Percentiles rank a stretch among this genome's conserved stretches.
These are phyloP conservation scores for Francoa sonchifolia DNA, from an alignment of 441 rosid genomes.

Conservation along the genomic window DNA sequence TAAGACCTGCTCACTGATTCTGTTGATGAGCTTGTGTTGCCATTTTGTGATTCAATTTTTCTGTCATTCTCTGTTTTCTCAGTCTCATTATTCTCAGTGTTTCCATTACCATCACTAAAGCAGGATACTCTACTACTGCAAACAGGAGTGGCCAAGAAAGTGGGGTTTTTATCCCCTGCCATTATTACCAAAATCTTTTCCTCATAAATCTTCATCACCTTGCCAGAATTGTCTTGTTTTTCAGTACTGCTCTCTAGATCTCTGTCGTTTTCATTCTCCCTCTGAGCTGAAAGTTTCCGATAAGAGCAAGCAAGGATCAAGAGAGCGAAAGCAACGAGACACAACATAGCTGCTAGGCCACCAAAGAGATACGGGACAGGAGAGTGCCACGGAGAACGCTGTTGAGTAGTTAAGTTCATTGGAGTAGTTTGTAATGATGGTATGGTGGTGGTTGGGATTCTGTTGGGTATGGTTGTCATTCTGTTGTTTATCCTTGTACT, in stretches of 20 bases:
- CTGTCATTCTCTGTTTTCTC: too few species aligned
- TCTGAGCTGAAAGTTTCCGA: slow-evolving; percentile 73
- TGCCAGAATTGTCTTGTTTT: slow-evolving; percentile 25
- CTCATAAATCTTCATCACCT: slow-evolving; percentile 18
- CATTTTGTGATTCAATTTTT: too few species aligned
- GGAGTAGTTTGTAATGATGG: too few species aligned
- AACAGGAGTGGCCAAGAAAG: slow-evolving; percentile 63
- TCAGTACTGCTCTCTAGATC: slow-evolving; percentile 14
- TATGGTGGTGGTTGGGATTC: too few species aligned
- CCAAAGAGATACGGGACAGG: slow-evolving; percentile 92
- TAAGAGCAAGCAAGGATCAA: slow-evolving; percentile 85
- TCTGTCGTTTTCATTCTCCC: slow-evolving; percentile 2
- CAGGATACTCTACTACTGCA: too few species aligned
- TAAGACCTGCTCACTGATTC: too few species aligned
- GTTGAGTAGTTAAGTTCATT: slow-evolving; percentile 12
- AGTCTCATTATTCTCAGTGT: too few species aligned
- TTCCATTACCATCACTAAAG: too few species aligned
- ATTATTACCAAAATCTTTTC: slow-evolving; percentile 77
- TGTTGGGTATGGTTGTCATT: too few species aligned
- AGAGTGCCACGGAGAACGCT: slow-evolving; percentile 78
- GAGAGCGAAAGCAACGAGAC: slow-evolving; percentile 78
- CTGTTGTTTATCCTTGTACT: too few species aligned
- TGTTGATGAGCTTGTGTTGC: too few species aligned
- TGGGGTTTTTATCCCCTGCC: slow-evolving; percentile 79
- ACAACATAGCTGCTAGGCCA: slow-evolving; percentile 91